Base-by-base conservation (phyloP, 768 basidiomycete species). In the Suillus ampliporus region DNA sequence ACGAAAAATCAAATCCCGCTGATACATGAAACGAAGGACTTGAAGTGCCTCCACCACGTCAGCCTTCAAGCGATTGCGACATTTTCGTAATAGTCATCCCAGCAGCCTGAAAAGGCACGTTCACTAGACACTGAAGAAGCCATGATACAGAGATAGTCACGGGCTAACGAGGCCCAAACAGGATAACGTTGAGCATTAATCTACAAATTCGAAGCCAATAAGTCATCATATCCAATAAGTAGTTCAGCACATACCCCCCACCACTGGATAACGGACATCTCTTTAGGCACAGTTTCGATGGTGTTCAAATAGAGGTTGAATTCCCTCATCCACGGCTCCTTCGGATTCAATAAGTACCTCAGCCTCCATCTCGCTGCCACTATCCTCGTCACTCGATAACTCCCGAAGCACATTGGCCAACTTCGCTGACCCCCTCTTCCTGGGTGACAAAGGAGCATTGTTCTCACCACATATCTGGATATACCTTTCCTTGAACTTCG, bases 11-110 rank as follows among this genome's bases (percentile, higher is more conserved):
- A n/a, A n/a, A n/a, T n/a, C n/a, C n/a, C n/a, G n/a, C n/a, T n/a
- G n/a, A n/a, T n/a, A n/a, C n/a, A n/a, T n/a, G n/a, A n/a, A n/a
- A n/a, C n/a, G n/a, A n/a, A n/a, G 52, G 50, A 61, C 70, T 59
- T 79, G 72, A 23, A 76, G 41, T 4, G 76, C 76, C 61, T 78
- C 72, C 19, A 78, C 69, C 60, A 78, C 71, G 63, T 79, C 74
- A 8, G 61, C 71, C 53, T 77, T 74, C 40, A 78, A 69, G 7
- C 71, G 67, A 60, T 74, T 78, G 10, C 71, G 70, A 19, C 68
- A 73, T 61, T 78, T 78, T n/a, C n/a, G 64, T 71, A 46, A 79
- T 72, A 0, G 79, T 80, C 41, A 81, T 77, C 4, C 78, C 78
- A 14, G 72, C 78, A 3, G 70, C 65, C 1, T n/a, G 74, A 82